Evolutionary conservation across 495 filamentous ascomycete species (phyloP), one percentile per base, ranked within the genome.

Genomic region (Neurospora sp.): DNA sequence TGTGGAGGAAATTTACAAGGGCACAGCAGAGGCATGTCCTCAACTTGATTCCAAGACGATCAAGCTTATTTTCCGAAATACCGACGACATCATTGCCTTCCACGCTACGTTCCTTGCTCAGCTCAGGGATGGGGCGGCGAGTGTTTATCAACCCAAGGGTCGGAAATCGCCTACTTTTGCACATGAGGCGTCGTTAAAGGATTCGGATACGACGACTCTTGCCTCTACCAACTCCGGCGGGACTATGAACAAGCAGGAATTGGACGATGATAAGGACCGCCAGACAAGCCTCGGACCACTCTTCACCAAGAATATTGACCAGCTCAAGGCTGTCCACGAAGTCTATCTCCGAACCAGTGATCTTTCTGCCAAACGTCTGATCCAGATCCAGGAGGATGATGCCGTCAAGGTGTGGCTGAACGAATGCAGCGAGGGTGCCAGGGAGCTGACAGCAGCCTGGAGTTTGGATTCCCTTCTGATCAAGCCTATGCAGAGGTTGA

Each of bases 1-100:
- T 46, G 91, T 96, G 7, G 93, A 96, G 78, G 93, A 97, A 77
- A 97, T 98, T 62, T 99, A 98, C 85, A 96, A 95, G 81, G 93
- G 92, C n/a, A 98, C 96, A 0, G 93, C 93, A 0, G 91, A 92
- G 75, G 90, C 93, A 20, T 92, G 91, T 69, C 88, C 93, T 23
- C 88, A 93, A 71, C 87, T 98, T n/a, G 93, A 91, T 37, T 80
- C 86, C 20, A 91, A 94, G 66, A 96, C 97, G 73, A 90, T 96
- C 74, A 96, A 93, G 79, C 86, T 90, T 18, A 88, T 99, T 23
- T 99, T 99, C 79, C 89, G 91, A 70, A 99, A 98, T 77, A 93
- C 92, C 3, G 92, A 94, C 74, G 89, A 97, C 75, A 90, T 98
- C 76, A 91, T 93, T 73, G 86, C 87, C 18, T 97, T 98, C 77